These are phyloP conservation scores for Daphne laureola DNA, from an alignment of 441 rosid species.

Conservation along the genomic window DNA sequence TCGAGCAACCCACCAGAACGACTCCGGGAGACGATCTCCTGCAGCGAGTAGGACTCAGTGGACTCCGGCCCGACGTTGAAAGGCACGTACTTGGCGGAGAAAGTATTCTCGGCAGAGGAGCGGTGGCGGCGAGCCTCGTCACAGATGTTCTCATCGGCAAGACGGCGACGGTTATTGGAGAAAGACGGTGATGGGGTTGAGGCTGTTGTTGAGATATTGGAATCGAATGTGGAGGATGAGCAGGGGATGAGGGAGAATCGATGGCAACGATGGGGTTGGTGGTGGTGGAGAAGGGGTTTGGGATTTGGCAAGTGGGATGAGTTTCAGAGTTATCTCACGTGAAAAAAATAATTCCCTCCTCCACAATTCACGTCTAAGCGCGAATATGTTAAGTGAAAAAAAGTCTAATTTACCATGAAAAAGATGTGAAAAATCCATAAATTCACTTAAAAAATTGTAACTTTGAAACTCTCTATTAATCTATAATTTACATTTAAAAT, in stretches of 20 bases:
- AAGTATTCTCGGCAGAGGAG: slow-evolving; percentile 25
- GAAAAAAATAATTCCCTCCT: no score
- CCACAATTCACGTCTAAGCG: no score
- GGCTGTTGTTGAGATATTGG: slow-evolving; percentile 12
- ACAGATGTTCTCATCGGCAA: slow-evolving; percentile 42
- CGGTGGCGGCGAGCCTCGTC: slow-evolving; percentile 51
- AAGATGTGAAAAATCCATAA: no score
- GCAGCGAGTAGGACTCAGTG: slow-evolving; percentile 52
- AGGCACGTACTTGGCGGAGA: slow-evolving; percentile 57
- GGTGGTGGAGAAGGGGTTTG: slow-evolving; percentile 22
- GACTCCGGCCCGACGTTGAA: slow-evolving; percentile 40
- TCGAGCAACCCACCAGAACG: slow-evolving; percentile 61
- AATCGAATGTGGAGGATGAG: slow-evolving; percentile 26
- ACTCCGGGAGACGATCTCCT: slow-evolving; percentile 62
- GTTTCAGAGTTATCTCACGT: no score
- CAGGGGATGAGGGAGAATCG: slow-evolving; percentile 26
- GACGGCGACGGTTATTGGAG: slow-evolving; percentile 36
- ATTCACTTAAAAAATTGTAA: no score
- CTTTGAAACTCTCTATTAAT: no score
- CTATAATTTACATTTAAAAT: no score
- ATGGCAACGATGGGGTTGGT: slow-evolving; percentile 12
- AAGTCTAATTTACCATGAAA: no score
- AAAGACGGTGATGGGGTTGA: slow-evolving; percentile 10
- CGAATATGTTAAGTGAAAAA: no score
- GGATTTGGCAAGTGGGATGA: slow-evolving; percentile 27